A percentile compares a stretch with the other conserved stretches of the same genome.
phyloP scores from a whole-genome alignment of 2,329 filamentous ascomycete species.

The Phialophora chinensis region DNA sequence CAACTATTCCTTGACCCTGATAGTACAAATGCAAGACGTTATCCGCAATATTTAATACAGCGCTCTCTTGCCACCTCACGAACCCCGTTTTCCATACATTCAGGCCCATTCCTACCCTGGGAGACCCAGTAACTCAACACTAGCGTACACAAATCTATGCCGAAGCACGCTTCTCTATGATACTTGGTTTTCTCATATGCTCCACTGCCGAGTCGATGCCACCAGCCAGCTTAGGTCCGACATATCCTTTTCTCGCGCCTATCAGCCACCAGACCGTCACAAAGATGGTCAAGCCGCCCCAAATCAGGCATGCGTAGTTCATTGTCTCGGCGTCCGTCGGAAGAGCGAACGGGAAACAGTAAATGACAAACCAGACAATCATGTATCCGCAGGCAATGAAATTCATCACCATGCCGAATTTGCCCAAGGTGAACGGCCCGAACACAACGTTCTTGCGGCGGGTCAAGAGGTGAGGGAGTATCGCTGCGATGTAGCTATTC shows the following conservation, averaged over 20 bases:
- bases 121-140: background rate
- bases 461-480: constrained; percentile 58
- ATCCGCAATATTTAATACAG: background rate
- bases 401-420: constrained; percentile 59
- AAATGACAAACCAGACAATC: constrained; percentile 63
- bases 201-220: constrained; percentile 26
- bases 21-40: background rate
- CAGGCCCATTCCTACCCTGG: background rate
- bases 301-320: constrained; percentile 62
- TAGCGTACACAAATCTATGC: constrained; percentile 11
- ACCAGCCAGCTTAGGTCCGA: constrained; percentile 25
- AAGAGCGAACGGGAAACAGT: constrained; percentile 62
- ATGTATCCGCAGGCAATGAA: constrained; percentile 59
- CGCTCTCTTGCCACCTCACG: background rate
- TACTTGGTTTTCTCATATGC: constrained; percentile 26
- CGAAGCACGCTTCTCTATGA: constrained; percentile 24
- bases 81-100: background rate
- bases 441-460: constrained; percentile 57
- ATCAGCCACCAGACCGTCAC: constrained; percentile 53
- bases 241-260: constrained; percentile 25
- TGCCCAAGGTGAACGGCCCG: constrained; percentile 62
- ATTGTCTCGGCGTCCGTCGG: constrained; percentile 55
- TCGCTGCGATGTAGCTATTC: constrained; percentile 56
- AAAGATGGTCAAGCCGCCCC: constrained; percentile 59
- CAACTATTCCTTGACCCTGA: background rate